A percentile compares a stretch with the other conserved stretches of the same genome.
Conservation (phyloP, 805 yeast genomes). For the Millerozyma miso region DNA sequence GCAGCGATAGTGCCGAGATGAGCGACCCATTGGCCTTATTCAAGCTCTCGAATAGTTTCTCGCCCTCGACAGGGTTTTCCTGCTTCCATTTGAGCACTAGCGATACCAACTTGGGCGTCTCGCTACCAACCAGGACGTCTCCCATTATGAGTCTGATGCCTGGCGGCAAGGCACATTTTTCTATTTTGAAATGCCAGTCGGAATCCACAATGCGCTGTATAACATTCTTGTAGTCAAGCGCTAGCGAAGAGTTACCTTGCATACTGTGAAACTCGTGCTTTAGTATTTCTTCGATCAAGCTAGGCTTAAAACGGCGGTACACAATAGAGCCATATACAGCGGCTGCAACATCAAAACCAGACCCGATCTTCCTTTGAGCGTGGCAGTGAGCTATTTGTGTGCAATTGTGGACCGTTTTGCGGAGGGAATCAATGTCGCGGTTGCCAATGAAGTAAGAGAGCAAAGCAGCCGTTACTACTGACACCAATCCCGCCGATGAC, state of each 20-base stretch:
- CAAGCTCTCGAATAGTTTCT: conserved; percentile 49
- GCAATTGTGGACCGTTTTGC: conserved; percentile 62
- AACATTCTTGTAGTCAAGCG: conserved; percentile 17
- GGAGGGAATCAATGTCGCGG: conserved; percentile 22
- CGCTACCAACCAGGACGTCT: conserved; percentile 88
- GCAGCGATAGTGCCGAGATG: conserved; percentile 42
- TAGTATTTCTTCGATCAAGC: conserved; percentile 36
- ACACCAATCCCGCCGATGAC: conserved; percentile 89
- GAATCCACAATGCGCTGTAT: conserved; percentile 30
- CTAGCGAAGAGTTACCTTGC: conserved; percentile 5
- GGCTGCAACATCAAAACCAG: conserved; percentile 96
- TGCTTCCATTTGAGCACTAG: conserved; percentile 70
- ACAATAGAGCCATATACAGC: conserved; percentile 88
- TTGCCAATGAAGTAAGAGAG: conserved; percentile 40
- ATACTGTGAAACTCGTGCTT: conserved; percentile 20
- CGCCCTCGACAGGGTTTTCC: conserved; percentile 46
- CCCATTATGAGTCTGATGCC: conserved; percentile 80
- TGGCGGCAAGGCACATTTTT: conserved; percentile 60
- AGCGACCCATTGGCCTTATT: conserved; percentile 56
- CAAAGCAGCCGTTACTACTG: conserved; percentile 72
- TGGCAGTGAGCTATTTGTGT: conserved; percentile 88
- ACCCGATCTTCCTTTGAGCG: conserved; percentile 94
- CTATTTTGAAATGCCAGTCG: conserved; percentile 60
- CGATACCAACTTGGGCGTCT: conserved; percentile 85
- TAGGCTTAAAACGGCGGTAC: conserved; percentile 72